These are phyloP conservation scores for Colletotrichum orbiculare DNA, from an alignment of 2,329 filamentous ascomycete genomes.

Conservation along the genomic window DNA sequence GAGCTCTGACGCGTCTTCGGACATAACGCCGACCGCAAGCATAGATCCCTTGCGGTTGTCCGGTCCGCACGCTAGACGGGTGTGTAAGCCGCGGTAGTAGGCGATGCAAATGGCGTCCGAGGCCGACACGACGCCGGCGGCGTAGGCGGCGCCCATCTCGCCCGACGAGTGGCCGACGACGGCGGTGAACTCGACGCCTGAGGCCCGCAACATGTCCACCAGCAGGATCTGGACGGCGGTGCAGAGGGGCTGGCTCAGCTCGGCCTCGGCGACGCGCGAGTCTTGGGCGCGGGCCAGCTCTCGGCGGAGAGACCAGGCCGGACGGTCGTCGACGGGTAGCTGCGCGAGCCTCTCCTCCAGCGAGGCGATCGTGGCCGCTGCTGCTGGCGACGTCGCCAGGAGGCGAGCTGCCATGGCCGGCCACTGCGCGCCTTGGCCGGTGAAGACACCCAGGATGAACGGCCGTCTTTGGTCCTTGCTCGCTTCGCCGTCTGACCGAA, in stretches of 20 bases:
- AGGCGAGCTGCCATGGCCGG: constrained; percentile 40
- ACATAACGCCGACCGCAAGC: constrained; percentile 10
- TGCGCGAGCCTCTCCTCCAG: constrained; percentile 38
- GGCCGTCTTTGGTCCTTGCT: constrained; percentile 12
- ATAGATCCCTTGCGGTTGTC: background rate
- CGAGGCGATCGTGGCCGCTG: constrained; percentile 33
- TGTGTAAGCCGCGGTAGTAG: constrained; percentile 21
- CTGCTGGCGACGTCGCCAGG: constrained; percentile 24
- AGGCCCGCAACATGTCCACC: constrained; percentile 41
- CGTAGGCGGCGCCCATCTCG: constrained; percentile 38
- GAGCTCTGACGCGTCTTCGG: background rate
- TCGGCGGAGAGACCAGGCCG: constrained; percentile 37
- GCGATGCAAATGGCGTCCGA: constrained; percentile 21
- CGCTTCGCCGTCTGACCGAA: background rate
- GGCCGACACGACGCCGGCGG: constrained; percentile 33
- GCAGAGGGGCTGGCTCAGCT: constrained; percentile 52
- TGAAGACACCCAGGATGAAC: constrained; percentile 39
- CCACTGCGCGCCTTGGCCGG: constrained; percentile 48
- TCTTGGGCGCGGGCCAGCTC: constrained; percentile 38
- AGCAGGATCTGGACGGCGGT: constrained; percentile 50
- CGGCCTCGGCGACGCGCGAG: constrained; percentile 28
- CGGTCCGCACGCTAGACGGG: constrained; percentile 7
- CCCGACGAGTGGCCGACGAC: constrained; percentile 39
- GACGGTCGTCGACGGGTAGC: constrained; percentile 1
- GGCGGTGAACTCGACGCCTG: constrained; percentile 11